phyloP scores from a whole-genome alignment of 306 rosid species.

The Astragalus membranaceus region DNA sequence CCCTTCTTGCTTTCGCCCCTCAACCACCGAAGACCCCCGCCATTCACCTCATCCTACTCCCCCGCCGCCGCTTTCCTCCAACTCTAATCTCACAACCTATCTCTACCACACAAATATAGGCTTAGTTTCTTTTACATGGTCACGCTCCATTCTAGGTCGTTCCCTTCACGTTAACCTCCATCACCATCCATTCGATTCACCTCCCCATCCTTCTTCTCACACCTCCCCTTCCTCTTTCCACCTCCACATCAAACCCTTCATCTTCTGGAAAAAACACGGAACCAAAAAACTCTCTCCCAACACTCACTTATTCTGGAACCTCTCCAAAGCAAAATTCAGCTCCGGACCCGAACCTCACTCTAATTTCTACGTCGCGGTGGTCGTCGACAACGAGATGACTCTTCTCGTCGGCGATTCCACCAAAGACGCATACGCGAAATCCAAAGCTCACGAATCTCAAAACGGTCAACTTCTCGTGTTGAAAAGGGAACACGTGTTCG shows the following conservation, averaged over 20 bases:
- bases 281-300: constrained; percentile 48
- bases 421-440: constrained; percentile 51
- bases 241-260: constrained; percentile 61
- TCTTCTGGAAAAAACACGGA: constrained; percentile 84
- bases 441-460: constrained; percentile 32
- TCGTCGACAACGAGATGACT: constrained; percentile 46
- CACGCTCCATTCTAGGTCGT: constrained; percentile 76
- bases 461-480: constrained; percentile 37
- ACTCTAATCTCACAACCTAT: constrained; percentile 65
- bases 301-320: constrained; percentile 61
- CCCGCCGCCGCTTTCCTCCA: constrained; percentile 33
- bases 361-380: constrained; percentile 67
- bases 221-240: constrained; percentile 30
- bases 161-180: constrained; percentile 68
- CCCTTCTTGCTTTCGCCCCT: constrained; percentile 58
- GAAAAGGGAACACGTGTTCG: constrained; percentile 68
- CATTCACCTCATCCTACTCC: constrained; percentile 15
- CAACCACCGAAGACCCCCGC: constrained; percentile 13
- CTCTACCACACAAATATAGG: constrained; percentile 75
- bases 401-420: constrained; percentile 62
- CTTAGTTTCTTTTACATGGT: constrained; percentile 72
- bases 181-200: constrained; percentile 54
- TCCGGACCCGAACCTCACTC: constrained; percentile 65
- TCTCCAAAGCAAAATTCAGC: constrained; percentile 54
- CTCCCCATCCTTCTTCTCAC: constrained; percentile 22